Base-by-base conservation (phyloP, 2,329 filamentous ascomycete species). In the Diaporthe sp. region DNA sequence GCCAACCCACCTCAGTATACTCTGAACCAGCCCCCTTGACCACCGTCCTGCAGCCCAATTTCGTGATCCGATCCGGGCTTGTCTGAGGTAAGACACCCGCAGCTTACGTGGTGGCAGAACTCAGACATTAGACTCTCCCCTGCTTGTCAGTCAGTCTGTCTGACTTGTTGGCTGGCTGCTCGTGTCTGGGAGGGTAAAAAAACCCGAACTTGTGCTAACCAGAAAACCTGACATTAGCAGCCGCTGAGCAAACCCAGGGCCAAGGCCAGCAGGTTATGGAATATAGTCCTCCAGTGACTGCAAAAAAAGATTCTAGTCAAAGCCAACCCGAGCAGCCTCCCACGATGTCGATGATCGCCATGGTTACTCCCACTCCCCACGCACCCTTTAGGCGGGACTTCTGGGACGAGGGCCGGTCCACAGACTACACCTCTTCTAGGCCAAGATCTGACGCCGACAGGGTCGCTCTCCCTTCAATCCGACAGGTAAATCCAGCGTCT, bases 281-380 rank as follows among this genome's bases (percentile, higher is more conserved):
- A 84, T 80, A 82, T 82, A 85, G 83, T 80, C 81, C 81, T 76
- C 77, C 79, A 74, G 79, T 81, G 80, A 79, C 79, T 77, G 74
- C 76, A 73, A 78, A 71, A 77, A 81, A 77, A 76, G 76, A 80
- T 77, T 76, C 78, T 76, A 77, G 77, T 76, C 72, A 79, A 76
- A 78, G 77, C 74, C 77, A 80, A 77, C 77, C 76, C 58, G 74
- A 60, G 77, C 77, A 79, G 74, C 77, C 77, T 70, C 75, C 80
- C 80, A 87, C 85, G 55, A 89, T 89, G 87, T 87, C 87, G 80
- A 86, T 85, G 80, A 83, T 89, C 78, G 84, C 86, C 76, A 88
- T 88, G 82, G 80, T 86, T 76, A 81, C 84, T 69, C 82, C 86
- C 19, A 81, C 84, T 70, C 81, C 84, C 50, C 83, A 86, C 76